Evolutionary conservation across 2,329 filamentous ascomycete genomes (phyloP), one percentile per base, ranked within the genome.

Genomic region (Orbilia quercus): DNA sequence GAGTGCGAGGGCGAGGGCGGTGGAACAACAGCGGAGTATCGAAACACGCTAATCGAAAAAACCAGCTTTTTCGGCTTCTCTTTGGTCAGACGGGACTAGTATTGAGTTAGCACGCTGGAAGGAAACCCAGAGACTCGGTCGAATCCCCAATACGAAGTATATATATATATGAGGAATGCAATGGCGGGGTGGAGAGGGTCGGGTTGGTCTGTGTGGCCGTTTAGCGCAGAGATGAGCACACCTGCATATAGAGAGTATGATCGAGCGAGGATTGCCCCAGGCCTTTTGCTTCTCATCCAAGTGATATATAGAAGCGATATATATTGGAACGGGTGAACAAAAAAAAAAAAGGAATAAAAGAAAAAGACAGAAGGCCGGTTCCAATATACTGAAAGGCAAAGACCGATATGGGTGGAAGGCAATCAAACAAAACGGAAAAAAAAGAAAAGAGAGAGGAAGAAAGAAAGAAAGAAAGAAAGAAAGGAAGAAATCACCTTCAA

Each of bases 11-110:
- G 58, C 66, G 31, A 34, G 66, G 18, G 58, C 66, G 31, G 47
- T 62, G 59, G 59, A 47, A 64, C 31, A 40, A 72, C 59, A 71
- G 44, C 50, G 51, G 53, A 59, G 42, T 66, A 66, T 55, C 58
- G 66, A 72, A 72, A 64, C 54, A 53, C 67, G 67, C 67, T 72
- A 64, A 64, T 63, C 59, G 45, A 72, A 72, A 64, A 59, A 64
- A 58, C 50, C 66, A 60, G 58, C 44, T 60, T 71, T 70, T 55
- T 71, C 48, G 57, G 55, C 50, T 62, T 71, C 58, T 71, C 58
- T 55, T 62, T 63, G 57, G 51, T 64, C 47, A 63, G 66, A 58
- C 58, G 54, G 65, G 57, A 63, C 42, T 63, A 48, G 42, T 34
- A 51, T 51, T 62, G 59, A 18, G 47, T 72, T 72, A 72, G 67